Evolutionary conservation across 768 basidiomycete genomes (phyloP), one percentile per base, ranked within the genome.

Genomic region (Leccinellum albellum): DNA sequence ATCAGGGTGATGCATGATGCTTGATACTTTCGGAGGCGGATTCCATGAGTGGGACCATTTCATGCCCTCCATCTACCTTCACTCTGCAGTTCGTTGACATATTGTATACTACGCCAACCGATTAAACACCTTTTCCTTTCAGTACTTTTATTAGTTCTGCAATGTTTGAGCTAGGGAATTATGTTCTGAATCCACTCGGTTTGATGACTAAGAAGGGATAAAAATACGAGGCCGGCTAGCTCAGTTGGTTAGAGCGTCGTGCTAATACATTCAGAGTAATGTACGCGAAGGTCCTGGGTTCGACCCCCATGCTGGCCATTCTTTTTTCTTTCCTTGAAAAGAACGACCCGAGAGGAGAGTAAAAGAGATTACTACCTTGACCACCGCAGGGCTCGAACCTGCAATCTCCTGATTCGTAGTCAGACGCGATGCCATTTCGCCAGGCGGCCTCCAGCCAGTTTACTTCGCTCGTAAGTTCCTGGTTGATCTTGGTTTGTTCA

Each of bases 401-500:
- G 86, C 87, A 37, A 89, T 88, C 88, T 89, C 87, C 87, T 89
- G 88, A 88, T 89, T 87, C 86, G 87, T 87, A 88, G 88, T 88
- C 87, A 89, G 86, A 89, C 87, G 87, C 88, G 87, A 88, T 90
- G 87, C 88, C 88, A 89, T 88, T 89, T 88, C 87, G 87, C 88
- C 88, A 88, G 84, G 84, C 87, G 86, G 85, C 87, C 87, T 28
- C 28, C 28, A 4, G 28, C 5, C 28, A 6, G 28, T 6, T 6
- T 6, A 26, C 28, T 28, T 28, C 6, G 28, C 28, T 28, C 28
- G 28, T 28, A 4, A 28, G 4, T 28, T 6, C 26, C 6, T 6
- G 26, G 28, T 28, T 28, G 28, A 28, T 28, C 28, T 28, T 28
- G 28, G 28, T 4, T 6, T 6, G 28, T 28, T 28, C n/a, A n/a